Evolutionary conservation across 768 basidiomycete species (phyloP).

Genomic region (Pleurotus sapidus): DNA sequence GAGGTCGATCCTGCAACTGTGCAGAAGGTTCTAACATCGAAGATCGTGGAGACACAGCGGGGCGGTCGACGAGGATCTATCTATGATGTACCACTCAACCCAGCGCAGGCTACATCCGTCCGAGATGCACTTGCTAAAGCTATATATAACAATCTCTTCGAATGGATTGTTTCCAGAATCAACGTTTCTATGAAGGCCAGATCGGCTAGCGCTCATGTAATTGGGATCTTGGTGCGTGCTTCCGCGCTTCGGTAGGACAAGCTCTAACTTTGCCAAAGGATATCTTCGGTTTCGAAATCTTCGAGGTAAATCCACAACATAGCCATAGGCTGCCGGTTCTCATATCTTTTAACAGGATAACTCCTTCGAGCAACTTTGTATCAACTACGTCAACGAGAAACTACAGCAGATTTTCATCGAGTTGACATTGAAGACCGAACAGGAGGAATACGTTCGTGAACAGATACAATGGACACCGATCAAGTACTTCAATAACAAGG

Average conservation of each 20-base stretch:
- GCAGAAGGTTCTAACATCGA: conserved; percentile 82
- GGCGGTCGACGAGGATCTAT: conserved; percentile 92
- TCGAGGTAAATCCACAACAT: conserved; percentile 55
- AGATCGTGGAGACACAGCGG: conserved; percentile 88
- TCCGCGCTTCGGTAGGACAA: conserved; percentile 1
- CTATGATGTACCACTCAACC: conserved; percentile 96
- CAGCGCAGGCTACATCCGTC: conserved; percentile 84
- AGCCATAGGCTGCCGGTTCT: background rate
- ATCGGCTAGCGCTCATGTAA: conserved; percentile 67
- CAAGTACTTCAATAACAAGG: conserved; percentile 98
- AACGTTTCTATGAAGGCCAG: conserved; percentile 96
- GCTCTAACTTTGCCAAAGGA: conserved; percentile 47
- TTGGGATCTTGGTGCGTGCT: conserved; percentile 80
- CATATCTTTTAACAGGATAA: conserved; percentile 61
- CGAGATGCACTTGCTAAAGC: conserved; percentile 93
- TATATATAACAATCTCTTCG: conserved; percentile 97
- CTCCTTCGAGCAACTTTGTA: conserved; percentile 96
- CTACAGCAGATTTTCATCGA: conserved; percentile 99
- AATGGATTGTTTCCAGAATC: conserved; percentile 97
- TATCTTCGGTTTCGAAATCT: conserved; percentile 99
- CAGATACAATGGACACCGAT: conserved; percentile 99
- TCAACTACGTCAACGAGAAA: conserved; percentile 99
- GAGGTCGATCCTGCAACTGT: conserved; percentile 77
- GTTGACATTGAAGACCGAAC: conserved; percentile 96
- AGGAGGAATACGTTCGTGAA: conserved; percentile 98